phyloP scores from a whole-genome alignment of 192 early-diverging fungal species.

The Endogone sp. region DNA sequence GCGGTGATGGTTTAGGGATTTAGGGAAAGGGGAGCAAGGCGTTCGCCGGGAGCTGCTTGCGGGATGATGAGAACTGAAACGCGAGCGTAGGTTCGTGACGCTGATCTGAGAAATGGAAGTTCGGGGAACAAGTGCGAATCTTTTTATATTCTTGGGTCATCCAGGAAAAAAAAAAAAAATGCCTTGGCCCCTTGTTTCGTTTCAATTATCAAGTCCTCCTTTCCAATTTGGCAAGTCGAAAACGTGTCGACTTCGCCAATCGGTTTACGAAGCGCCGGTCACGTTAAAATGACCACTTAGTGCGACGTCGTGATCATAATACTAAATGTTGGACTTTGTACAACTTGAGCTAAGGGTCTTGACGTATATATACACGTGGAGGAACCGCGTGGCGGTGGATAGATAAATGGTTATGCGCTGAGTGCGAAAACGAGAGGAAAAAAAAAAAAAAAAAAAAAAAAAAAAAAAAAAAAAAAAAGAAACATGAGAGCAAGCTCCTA shows the following conservation, averaged over 20 bases:
- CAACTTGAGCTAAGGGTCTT: not conserved
- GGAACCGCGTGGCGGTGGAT: not conserved
- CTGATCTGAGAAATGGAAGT: no score
- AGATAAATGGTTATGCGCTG: not conserved
- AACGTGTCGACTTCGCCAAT: not conserved
- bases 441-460: not conserved
- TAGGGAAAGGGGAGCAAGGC: not conserved
- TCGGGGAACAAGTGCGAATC: no score
- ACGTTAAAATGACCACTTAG: not conserved
- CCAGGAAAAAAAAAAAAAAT: not conserved
- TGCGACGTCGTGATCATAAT: not conserved
- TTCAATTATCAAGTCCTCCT: not conserved
- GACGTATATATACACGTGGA: not conserved
- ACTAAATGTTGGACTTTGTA: not conserved
- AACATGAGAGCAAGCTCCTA: no score
- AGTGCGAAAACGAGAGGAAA: not conserved
- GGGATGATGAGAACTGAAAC: no score
- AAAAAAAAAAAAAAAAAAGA: no score
- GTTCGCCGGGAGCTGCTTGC: no score
- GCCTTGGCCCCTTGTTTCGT: not conserved
- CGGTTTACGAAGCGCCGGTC: not conserved
- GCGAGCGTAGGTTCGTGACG: no score
- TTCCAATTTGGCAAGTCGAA: not conserved
- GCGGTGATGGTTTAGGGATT: not conserved
- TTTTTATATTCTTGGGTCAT: no score